Evolutionary conservation across 495 filamentous ascomycete genomes (phyloP).

Genomic region (Penicillium lagena): DNA sequence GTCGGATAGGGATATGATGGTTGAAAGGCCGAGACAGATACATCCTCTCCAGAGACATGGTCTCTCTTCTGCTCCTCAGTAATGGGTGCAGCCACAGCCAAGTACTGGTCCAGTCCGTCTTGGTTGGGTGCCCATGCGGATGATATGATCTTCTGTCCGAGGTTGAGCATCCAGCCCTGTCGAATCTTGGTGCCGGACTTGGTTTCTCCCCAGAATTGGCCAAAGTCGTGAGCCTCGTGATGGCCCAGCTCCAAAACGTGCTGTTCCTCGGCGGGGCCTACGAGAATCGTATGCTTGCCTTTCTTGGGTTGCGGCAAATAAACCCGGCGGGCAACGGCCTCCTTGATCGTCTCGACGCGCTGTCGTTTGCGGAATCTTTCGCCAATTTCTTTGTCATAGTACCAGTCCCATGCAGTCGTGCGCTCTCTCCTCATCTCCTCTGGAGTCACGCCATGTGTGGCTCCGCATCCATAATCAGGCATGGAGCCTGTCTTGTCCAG

Average conservation of each 20-base stretch:
- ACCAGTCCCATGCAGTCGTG: constrained; percentile 51
- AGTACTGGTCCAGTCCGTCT: constrained; percentile 44
- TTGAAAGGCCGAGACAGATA: constrained; percentile 38
- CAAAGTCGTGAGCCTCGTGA: constrained; percentile 35
- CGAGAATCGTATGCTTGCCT: constrained; percentile 37
- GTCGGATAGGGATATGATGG: constrained; percentile 39
- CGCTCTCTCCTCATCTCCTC: constrained; percentile 37
- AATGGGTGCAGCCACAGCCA: constrained; percentile 42
- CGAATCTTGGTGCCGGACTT: constrained; percentile 19
- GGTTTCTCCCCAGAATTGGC: constrained; percentile 33
- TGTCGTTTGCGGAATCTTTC: constrained; percentile 34
- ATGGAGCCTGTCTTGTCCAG: constrained; percentile 16
- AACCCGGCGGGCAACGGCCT: constrained; percentile 14
- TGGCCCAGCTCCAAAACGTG: constrained; percentile 30
- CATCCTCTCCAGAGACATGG: constrained; percentile 1
- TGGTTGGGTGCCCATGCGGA: constrained; percentile 55
- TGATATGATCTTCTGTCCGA: constrained; percentile 45
- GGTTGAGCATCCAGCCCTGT: constrained; percentile 53
- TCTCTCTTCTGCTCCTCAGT: constrained; percentile 26
- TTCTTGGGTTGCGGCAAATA: constrained; percentile 36
- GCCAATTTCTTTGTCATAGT: constrained; percentile 33
- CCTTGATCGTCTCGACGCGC: constrained; percentile 19
- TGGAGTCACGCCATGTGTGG: constrained; percentile 29
- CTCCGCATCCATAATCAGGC: constrained; percentile 36
- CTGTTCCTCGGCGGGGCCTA: constrained; percentile 45